Evolutionary conservation across 2,329 filamentous ascomycete genomes (phyloP), one percentile per base, ranked within the genome.

Genomic region (Pseudocercospora eumusae): DNA sequence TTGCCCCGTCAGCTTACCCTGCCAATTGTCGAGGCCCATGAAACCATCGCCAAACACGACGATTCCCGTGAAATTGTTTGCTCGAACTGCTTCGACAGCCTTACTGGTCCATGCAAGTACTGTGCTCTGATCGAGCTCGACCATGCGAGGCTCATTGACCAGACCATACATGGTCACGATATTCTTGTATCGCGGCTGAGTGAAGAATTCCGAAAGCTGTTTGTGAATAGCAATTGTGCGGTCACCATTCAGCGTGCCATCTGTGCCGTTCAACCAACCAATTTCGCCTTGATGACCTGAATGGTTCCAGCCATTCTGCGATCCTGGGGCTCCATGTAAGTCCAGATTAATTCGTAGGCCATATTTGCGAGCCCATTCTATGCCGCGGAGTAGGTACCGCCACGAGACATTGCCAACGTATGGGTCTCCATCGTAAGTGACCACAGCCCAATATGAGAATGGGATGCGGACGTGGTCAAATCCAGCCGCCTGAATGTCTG

Each of bases 281-380:
- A 98, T 93, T 0, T 78, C 64, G 0, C 95, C 93, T 74, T 90
- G 88, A 9, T 87, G 86, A 0, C 95, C 95, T 69, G 91, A 96
- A 76, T 99, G 95, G 71, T 97, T 97, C 93, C 93, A 98, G 1
- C 95, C 95, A 71, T 99, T 99, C 73, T 98, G 95, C 64, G 90
- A 93, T 0, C 95, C 95, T 0, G 93, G 93, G 0, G 95, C 81
- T n/a, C 84, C 92, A 77, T 99, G 95, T 4, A 97, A 79, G 75
- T 99, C 95, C 3, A 99, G 85, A 66, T 98, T 98, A 44, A 99
- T 87, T 1, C 95, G 89, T 4, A 99, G 81, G 0, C 95, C 95
- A 75, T 97, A 90, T 73, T 96, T 93, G 25, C 95, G 89, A 49
- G 90, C 91, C 84, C 91, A 99, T 75, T 99, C 95, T 68, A 99